Evolutionary conservation across 345 rosid genomes (phyloP).

Genomic region (Eucalyptus globulus): DNA sequence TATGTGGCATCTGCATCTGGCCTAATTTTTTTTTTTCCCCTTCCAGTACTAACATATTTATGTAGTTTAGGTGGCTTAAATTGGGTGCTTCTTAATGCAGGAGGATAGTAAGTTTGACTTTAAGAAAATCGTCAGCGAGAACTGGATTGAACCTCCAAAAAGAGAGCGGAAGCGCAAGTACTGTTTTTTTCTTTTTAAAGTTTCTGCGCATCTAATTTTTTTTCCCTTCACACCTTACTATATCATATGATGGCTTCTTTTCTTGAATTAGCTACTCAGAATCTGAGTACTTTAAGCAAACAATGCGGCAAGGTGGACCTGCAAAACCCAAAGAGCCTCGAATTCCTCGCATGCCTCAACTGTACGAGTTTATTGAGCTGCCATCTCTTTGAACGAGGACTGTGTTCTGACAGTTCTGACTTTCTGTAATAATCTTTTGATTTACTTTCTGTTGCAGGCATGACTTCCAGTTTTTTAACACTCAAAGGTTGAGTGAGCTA

Average conservation of each 20-base stretch:
- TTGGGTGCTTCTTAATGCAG: slow-evolving; percentile 15
- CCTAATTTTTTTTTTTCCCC: background rate
- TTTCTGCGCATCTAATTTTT: background rate
- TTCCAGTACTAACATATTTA: background rate
- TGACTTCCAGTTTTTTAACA: slow-evolving; percentile 96
- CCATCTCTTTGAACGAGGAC: background rate
- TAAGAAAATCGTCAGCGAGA: slow-evolving; percentile 88
- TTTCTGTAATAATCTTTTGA: background rate
- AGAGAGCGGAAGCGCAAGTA: slow-evolving; percentile 99
- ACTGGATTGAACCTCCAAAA: slow-evolving; percentile 97
- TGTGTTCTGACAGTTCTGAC: background rate
- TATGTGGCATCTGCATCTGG: background rate
- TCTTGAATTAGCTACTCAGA: slow-evolving; percentile 65
- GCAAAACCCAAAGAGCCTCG: slow-evolving; percentile 95
- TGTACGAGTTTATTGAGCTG: slow-evolving; percentile 32
- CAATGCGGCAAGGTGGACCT: slow-evolving; percentile 92
- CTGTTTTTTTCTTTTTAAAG: background rate
- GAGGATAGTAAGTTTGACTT: slow-evolving; percentile 93
- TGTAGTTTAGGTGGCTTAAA: background rate
- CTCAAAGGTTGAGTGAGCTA: slow-evolving; percentile 84
- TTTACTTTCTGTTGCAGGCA: slow-evolving; percentile 36
- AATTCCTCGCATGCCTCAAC: slow-evolving; percentile 98
- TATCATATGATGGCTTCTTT: background rate
- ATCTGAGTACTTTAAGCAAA: slow-evolving; percentile 94
- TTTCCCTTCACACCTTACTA: background rate